Base-by-base conservation (phyloP, 306 rosid genomes). In the Malus sylvestris region DNA sequence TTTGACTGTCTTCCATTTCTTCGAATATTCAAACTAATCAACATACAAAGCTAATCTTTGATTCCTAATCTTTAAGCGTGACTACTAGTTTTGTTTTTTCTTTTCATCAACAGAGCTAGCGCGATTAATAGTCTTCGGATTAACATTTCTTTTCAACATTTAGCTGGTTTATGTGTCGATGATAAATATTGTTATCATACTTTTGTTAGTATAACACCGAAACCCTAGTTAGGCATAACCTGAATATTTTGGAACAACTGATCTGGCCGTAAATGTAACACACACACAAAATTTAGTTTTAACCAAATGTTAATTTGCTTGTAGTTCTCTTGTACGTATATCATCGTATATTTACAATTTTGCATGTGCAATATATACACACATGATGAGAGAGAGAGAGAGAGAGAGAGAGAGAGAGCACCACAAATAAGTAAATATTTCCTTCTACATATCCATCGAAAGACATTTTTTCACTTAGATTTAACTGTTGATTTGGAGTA, bases 11-110 rank as follows among this genome's bases (percentile, higher is more conserved):
- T 35, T 71, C 74, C 74, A 79, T 83, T 60, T 64, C 53, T 25
- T 27, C 42, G 49, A 79, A 60, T 79, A 83, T 79, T 79, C 76
- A 79, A 79, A 79, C 80, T 83, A 80, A 79, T 67, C 74, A 55
- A 76, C 67, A 63, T 30, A 64, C 40, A 75, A 78, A 55, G 74
- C 68, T 75, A 83, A 72, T 79, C 80, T 64, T 78, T 27, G 63
- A 10, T 60, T 66, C 75, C 69, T 70, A 45, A 70, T 67, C 80
- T 74, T 74, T 82, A 57, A 66, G 82, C 67, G 61, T 82, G 77
- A 74, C 77, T 18, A 60, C 23, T 73, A 57, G 18, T 61, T 68
- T 69, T 62, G 9, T 27, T 67, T 75, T 75, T 19, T 16, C 68
- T 23, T 73, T 10, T 30, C 19, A 22, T 73, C 57, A 59, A 23